Percentiles rank a stretch among this genome's conserved stretches.
phyloP scores from a whole-genome alignment of 2,329 filamentous ascomycete genomes.

The Zasmidium citrigriseum region DNA sequence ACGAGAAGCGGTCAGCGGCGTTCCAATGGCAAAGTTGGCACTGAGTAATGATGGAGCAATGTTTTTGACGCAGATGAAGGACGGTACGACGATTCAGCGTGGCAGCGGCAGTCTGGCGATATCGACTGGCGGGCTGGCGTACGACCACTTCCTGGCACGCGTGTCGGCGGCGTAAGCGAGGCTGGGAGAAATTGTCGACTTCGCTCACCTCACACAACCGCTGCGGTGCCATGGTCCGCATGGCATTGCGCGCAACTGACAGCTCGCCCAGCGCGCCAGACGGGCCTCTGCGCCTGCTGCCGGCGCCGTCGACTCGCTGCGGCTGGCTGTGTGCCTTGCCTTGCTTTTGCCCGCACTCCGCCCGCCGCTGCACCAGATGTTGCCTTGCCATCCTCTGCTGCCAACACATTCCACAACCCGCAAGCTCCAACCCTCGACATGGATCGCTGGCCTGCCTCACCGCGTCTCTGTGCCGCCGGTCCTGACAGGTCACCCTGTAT shows the following conservation, averaged over 20 bases:
- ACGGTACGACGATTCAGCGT: background rate
- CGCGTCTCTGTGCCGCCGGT: conserved; percentile 4
- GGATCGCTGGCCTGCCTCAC: conserved; percentile 21
- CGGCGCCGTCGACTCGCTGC: background rate
- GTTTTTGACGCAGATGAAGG: background rate
- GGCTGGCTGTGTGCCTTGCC: conserved; percentile 4
- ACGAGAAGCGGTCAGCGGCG: background rate
- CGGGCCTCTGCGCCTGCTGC: background rate
- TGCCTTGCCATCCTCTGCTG: conserved; percentile 11
- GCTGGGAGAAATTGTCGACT: background rate
- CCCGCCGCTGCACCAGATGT: conserved; percentile 6
- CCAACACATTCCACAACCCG: conserved; percentile 18
- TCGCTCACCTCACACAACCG: background rate
- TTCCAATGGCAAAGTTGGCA: background rate
- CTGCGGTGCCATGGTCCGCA: background rate
- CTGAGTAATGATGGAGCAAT: background rate
- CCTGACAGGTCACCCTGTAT: conserved; percentile 11
- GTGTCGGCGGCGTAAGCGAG: background rate
- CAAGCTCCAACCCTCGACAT: conserved; percentile 19
- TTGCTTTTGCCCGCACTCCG: conserved; percentile 18
- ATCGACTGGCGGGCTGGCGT: background rate
- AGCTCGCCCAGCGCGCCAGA: background rate
- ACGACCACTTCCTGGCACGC: background rate
- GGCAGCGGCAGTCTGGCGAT: background rate
- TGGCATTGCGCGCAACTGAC: background rate